Evolutionary conservation across 805 yeast species (phyloP).

Genomic region (Metschnikowia continentalis): DNA sequence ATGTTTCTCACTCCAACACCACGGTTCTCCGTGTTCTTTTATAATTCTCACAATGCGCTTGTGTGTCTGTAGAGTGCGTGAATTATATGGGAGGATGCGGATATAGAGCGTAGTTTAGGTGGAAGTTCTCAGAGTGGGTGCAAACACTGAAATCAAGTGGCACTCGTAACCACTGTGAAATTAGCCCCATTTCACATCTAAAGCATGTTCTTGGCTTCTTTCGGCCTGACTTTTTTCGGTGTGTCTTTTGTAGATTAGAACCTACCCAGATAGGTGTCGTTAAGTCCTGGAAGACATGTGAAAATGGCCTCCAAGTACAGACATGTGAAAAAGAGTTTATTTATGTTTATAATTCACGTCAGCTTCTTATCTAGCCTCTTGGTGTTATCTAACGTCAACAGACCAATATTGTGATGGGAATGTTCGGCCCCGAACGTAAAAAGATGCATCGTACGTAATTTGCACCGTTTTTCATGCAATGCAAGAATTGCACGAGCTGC

Average conservation of each 20-base stretch:
- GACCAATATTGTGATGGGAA: neutral
- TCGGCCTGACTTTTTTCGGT: no score
- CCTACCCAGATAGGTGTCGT: neutral
- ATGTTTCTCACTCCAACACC: neutral
- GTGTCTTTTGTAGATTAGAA: neutral
- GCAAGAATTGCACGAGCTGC: conserved; percentile 1
- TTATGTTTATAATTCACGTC: neutral
- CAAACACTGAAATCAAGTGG: neutral
- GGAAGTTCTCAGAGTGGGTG: neutral
- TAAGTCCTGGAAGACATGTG: neutral
- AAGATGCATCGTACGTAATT: neutral
- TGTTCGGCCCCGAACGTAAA: neutral
- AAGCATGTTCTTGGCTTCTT: neutral
- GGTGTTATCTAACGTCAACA: neutral
- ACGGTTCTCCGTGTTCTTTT: neutral
- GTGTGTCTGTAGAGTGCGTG: conserved; percentile 6
- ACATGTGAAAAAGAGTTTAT: neutral
- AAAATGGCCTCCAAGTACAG: neutral
- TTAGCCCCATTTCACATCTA: neutral
- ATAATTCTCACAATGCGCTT: conserved; percentile 10
- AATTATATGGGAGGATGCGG: neutral
- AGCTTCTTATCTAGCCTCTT: neutral
- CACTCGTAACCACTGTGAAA: neutral
- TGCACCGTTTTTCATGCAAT: neutral
- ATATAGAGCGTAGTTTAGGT: neutral